phyloP scores from a whole-genome alignment of 352 stramenopile genomes.

The Phytophthora macrochlamydospora region DNA sequence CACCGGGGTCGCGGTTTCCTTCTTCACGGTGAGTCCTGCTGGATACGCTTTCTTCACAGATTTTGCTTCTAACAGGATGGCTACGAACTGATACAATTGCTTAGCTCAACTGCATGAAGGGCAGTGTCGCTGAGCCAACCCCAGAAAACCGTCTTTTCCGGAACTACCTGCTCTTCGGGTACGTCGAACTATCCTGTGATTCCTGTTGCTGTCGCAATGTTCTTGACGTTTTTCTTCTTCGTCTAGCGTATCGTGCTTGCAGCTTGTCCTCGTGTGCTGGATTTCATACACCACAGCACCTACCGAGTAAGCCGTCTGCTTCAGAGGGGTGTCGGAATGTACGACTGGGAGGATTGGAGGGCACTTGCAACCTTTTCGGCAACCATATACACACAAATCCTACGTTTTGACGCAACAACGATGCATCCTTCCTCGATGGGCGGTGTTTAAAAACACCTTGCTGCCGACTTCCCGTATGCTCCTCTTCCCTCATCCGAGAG shows the following conservation, averaged over 20 bases:
- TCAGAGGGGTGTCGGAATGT: background rate
- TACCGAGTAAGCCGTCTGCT: slow-evolving; percentile 40
- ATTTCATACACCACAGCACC: slow-evolving; percentile 86
- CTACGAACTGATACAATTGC: background rate
- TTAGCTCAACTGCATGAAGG: slow-evolving; percentile 90
- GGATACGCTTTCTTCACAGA: background rate
- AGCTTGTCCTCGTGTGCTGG: slow-evolving; percentile 83
- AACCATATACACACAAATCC: too few species aligned
- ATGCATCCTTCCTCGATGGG: slow-evolving; percentile 48
- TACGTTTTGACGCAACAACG: background rate
- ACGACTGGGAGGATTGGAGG: too few species aligned
- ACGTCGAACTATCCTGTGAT: slow-evolving; percentile 12
- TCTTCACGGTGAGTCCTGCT: slow-evolving; percentile 90
- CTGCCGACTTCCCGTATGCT: slow-evolving; percentile 31
- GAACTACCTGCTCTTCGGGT: slow-evolving; percentile 90
- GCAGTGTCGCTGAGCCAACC: slow-evolving; percentile 74
- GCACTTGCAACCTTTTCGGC: too few species aligned
- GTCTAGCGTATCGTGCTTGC: slow-evolving; percentile 76
- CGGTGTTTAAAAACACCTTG: slow-evolving; percentile 91
- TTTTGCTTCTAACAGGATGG: slow-evolving; percentile 13
- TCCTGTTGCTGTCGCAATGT: slow-evolving; percentile 2
- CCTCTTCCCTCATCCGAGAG: slow-evolving; percentile 5
- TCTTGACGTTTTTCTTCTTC: slow-evolving; percentile 6
- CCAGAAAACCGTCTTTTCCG: slow-evolving; percentile 77
- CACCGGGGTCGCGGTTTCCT: slow-evolving; percentile 92